phyloP scores from a whole-genome alignment of 2,329 filamentous ascomycete species.

The Ophiostoma piceae region DNA sequence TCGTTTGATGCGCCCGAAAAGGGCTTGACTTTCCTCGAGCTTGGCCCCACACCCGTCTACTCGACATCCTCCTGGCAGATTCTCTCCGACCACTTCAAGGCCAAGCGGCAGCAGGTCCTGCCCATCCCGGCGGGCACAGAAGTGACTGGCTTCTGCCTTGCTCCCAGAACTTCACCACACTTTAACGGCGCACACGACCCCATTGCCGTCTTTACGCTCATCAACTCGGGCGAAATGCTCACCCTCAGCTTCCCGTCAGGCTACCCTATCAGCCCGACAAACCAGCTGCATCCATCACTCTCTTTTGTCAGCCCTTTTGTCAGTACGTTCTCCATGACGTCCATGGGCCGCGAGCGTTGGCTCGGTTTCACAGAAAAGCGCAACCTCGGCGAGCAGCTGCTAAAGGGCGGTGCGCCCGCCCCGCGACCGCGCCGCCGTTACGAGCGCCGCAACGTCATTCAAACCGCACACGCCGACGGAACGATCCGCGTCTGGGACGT shows the following conservation, averaged over 20 bases:
- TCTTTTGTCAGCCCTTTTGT: conserved; percentile 89
- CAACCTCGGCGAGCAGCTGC: conserved; percentile 67
- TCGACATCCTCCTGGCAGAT: conserved; percentile 86
- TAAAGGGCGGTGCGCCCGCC: conserved; percentile 73
- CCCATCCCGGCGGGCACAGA: conserved; percentile 72
- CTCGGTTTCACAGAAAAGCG: conserved; percentile 84
- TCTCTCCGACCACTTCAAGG: conserved; percentile 76
- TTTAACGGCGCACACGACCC: conserved; percentile 87
- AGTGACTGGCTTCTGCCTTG: conserved; percentile 72
- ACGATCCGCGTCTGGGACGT: conserved; percentile 90
- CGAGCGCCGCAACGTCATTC: conserved; percentile 76
- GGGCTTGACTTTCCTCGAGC: conserved; percentile 81
- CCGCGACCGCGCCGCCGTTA: conserved; percentile 66
- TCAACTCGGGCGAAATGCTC: conserved; percentile 82
- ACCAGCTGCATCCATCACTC: conserved; percentile 82
- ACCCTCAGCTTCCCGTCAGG: conserved; percentile 91
- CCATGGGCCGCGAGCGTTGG: conserved; percentile 75
- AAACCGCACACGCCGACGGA: conserved; percentile 84
- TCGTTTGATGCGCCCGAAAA: conserved; percentile 61
- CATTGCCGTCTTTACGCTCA: conserved; percentile 70
- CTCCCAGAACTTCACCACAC: conserved; percentile 77
- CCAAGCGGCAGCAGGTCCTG: conserved; percentile 66
- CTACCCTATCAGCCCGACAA: conserved; percentile 84
- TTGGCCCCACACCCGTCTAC: conserved; percentile 84
- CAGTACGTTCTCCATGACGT: conserved; percentile 64